A percentile compares a stretch with the other conserved stretches of the same genome.
phyloP scores from a whole-genome alignment of 306 rosid species.

The Spatholobus suberectus region DNA sequence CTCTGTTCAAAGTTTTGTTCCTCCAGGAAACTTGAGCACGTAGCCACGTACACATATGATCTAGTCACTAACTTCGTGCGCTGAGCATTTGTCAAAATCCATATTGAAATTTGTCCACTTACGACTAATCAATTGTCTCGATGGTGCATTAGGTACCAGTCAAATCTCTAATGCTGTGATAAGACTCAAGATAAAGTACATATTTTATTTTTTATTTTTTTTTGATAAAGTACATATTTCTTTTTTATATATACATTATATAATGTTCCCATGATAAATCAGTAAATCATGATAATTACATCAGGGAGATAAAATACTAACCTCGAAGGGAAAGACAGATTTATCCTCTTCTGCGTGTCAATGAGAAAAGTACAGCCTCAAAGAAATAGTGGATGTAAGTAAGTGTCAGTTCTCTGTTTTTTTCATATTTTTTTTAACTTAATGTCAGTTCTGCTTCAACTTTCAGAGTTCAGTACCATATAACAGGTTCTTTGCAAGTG shows the following conservation, averaged over 20 bases:
- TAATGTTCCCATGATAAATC: too few relatives aligned
- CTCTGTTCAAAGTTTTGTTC: conserved; percentile 21
- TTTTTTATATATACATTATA: too few relatives aligned
- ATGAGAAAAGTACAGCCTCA: background rate
- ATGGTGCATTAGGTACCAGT: conserved; percentile 23
- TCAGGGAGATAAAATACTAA: too few relatives aligned
- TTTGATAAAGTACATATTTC: too few relatives aligned
- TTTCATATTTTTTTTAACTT: too few relatives aligned
- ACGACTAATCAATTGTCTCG: conserved; percentile 21
- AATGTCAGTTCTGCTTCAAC: too few relatives aligned
- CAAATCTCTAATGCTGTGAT: conserved; percentile 25
- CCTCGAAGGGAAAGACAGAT: background rate
- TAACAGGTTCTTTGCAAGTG: too few relatives aligned
- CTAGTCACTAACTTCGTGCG: conserved; percentile 30
- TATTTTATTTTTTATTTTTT: too few relatives aligned
- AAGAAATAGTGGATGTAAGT: conserved; percentile 17
- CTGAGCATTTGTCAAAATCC: conserved; percentile 28
- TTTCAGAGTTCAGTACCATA: too few relatives aligned
- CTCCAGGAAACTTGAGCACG: conserved; percentile 5
- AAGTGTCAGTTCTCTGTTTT: background rate
- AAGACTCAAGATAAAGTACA: conserved; percentile 6
- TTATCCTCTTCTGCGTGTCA: conserved; percentile 8
- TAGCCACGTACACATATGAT: background rate
- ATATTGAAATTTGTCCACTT: conserved; percentile 33
- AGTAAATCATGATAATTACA: too few relatives aligned